These are phyloP conservation scores for Rubus parviflorus DNA, from an alignment of 306 rosid genomes.

Conservation along the genomic window DNA sequence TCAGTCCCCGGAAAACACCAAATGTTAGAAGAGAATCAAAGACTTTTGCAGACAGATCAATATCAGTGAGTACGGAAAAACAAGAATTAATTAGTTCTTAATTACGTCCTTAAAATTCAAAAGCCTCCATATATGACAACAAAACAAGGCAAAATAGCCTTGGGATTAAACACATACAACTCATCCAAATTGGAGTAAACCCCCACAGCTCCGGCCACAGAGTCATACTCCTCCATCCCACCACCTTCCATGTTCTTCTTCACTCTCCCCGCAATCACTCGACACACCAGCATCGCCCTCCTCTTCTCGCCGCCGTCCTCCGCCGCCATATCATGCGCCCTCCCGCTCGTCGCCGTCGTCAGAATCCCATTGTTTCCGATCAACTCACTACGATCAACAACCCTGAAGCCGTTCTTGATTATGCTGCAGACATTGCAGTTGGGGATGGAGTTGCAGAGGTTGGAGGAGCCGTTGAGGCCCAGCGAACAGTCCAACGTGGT, in stretches of 20 bases:
- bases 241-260: slow-evolving; percentile 67
- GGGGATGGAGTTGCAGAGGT: slow-evolving; percentile 72
- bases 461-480: slow-evolving; percentile 83
- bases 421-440: slow-evolving; percentile 72
- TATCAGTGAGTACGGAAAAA: not conserved
- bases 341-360: slow-evolving; percentile 91
- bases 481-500: slow-evolving; percentile 74
- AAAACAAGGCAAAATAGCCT: slow-evolving; percentile 96
- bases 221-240: slow-evolving; percentile 72
- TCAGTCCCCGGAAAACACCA: not conserved
- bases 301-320: slow-evolving; percentile 26
- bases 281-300: slow-evolving; percentile 94
- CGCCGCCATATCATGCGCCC: slow-evolving; percentile 68
- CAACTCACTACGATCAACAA: slow-evolving; percentile 1
- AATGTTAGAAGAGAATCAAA: not conserved
- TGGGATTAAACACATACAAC: slow-evolving; percentile 69
- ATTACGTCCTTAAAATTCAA: slow-evolving; percentile 30
- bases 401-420: slow-evolving; percentile 70
- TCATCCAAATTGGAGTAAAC: slow-evolving; percentile 89
- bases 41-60: not conserved
- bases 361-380: slow-evolving; percentile 50
- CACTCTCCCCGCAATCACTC: slow-evolving; percentile 97
- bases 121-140: slow-evolving; percentile 85
- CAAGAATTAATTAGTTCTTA: not conserved
- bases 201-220: slow-evolving; percentile 71